Percentiles rank a stretch among this genome's conserved stretches.
Conservation (phyloP, 2,329 filamentous ascomycete genomes). For the Seiridium cupressi region DNA sequence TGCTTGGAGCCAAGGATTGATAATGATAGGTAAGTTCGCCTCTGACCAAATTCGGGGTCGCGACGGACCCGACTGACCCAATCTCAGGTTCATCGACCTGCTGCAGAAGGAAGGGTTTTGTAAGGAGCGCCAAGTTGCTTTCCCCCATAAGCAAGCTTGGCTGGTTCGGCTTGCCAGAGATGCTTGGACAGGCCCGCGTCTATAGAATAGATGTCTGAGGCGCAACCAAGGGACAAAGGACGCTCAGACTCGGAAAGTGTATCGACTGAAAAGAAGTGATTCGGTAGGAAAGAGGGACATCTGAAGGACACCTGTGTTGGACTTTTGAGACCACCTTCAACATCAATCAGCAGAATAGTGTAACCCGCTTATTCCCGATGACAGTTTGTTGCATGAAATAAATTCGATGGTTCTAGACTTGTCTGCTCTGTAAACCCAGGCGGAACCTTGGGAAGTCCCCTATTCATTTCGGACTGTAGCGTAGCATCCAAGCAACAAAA, state of each 20-base stretch:
- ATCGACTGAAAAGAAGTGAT: not conserved
- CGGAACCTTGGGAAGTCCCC: too few relatives aligned
- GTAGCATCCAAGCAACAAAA: not conserved
- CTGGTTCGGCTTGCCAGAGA: constrained; percentile 79
- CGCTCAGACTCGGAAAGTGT: too few relatives aligned
- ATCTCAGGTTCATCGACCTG: constrained; percentile 63
- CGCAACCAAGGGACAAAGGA: not conserved
- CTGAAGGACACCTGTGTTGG: too few relatives aligned
- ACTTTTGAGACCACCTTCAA: not conserved
- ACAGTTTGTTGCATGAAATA: too few relatives aligned
- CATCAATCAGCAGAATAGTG: not conserved
- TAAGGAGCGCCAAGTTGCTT: constrained; percentile 80
- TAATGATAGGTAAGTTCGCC: constrained; percentile 70
- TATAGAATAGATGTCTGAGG: not conserved
- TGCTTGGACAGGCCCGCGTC: constrained; percentile 52
- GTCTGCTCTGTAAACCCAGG: too few relatives aligned
- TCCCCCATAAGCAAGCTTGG: constrained; percentile 91
- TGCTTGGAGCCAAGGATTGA: constrained; percentile 89
- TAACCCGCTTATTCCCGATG: too few relatives aligned
- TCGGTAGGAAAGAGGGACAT: not conserved
- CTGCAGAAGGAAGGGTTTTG: constrained; percentile 75
- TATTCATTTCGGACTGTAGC: too few relatives aligned
- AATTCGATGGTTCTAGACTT: too few relatives aligned
- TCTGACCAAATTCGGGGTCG: not conserved
- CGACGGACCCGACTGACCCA: not conserved